These are phyloP conservation scores for Glebionis coronaria DNA, from an alignment of 129 eudicot species.

Conservation along the genomic window DNA sequence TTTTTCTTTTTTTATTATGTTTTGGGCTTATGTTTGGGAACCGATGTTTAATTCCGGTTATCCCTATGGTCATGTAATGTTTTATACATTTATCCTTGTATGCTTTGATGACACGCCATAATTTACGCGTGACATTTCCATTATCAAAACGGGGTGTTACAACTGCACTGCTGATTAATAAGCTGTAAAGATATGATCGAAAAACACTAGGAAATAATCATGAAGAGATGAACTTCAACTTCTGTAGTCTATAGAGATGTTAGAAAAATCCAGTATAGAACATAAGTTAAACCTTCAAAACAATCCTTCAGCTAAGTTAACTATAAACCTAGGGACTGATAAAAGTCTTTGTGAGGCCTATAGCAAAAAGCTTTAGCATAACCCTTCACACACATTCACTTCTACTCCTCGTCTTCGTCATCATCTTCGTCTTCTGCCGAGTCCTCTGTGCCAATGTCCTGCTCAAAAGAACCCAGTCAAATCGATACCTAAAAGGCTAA, in stretches of 20 bases:
- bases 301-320: conserved; percentile 12
- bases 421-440: conserved; percentile 40
- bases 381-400: conserved; percentile 17
- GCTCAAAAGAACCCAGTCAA: conserved; percentile 6
- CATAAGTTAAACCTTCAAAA: neutral
- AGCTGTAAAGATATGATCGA: neutral
- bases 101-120: too few relatives aligned
- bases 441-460: conserved; percentile 61
- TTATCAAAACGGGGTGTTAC: too few relatives aligned
- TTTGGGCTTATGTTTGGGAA: too few relatives aligned
- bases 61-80: too few relatives aligned
- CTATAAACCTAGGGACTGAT: conserved; percentile 10
- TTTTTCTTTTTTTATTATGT: too few relatives aligned
- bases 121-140: too few relatives aligned
- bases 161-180: neutral
- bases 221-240: too few relatives aligned
- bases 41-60: too few relatives aligned
- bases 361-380: conserved; percentile 6
- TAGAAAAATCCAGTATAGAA: too few relatives aligned
- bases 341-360: neutral
- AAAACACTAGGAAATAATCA: too few relatives aligned
- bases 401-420: conserved; percentile 9
- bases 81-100: too few relatives aligned
- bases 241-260: too few relatives aligned
- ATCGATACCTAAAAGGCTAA: neutral